phyloP scores from a whole-genome alignment of 805 yeast species.

The Ogataea zsoltii region DNA sequence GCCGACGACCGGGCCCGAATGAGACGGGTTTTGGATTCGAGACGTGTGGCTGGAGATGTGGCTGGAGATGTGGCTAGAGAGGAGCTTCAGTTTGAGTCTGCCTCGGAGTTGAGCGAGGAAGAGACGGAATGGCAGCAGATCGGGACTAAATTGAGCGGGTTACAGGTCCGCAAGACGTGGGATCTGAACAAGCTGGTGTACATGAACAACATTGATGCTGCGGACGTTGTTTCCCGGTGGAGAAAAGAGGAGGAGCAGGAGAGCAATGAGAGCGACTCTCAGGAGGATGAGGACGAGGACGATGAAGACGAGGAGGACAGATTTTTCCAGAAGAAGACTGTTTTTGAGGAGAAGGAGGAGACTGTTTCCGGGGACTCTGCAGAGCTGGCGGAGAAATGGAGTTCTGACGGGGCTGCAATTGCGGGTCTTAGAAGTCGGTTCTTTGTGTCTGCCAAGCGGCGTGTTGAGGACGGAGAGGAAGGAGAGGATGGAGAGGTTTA shows the following conservation, averaged over 20 bases:
- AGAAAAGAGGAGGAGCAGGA: conserved; percentile 49
- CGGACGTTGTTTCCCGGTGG: conserved; percentile 74
- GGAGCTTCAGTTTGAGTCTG: conserved; percentile 49
- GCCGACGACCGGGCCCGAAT: conserved; percentile 39
- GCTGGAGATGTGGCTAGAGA: conserved; percentile 22
- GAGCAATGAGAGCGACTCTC: conserved; percentile 11
- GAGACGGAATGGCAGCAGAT: conserved; percentile 44
- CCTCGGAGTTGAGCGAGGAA: conserved; percentile 44
- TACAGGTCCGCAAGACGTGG: conserved; percentile 58
- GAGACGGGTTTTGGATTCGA: conserved; percentile 2
- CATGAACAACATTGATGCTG: conserved; percentile 73
- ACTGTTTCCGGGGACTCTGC: conserved; percentile 2
- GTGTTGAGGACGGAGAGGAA: conserved; percentile 32
- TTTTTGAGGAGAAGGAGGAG: conserved; percentile 54
- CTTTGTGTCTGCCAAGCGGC: conserved; percentile 52
- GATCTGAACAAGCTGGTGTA: conserved; percentile 81
- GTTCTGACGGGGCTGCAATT: conserved; percentile 37
- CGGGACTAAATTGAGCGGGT: conserved; percentile 63
- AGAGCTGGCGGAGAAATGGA: conserved; percentile 48
- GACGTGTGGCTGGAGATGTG: neutral
- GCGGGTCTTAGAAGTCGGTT: conserved; percentile 46
- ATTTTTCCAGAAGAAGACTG: conserved; percentile 44
- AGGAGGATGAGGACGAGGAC: conserved; percentile 38
- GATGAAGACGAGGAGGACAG: conserved; percentile 41
- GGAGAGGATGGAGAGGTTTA: conserved; percentile 51